Conservation (phyloP, 257 asterid species). For the Hygrophila difformis region DNA sequence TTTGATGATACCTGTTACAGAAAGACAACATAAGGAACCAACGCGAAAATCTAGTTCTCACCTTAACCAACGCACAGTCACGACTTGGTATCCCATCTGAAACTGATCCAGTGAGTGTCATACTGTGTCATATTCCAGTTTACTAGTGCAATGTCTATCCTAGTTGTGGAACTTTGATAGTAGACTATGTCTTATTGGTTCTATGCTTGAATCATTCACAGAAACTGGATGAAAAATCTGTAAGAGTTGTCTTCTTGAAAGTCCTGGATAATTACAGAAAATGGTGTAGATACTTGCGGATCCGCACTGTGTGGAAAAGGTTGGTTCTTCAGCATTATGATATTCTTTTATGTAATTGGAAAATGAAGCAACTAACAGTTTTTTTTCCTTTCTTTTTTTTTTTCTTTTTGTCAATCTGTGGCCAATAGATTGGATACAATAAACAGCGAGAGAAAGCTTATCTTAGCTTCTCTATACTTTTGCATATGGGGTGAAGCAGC, state of each 20-base stretch:
- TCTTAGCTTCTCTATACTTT: constrained; percentile 67
- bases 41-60: constrained; percentile 83
- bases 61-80: constrained; percentile 86
- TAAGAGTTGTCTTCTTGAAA: constrained; percentile 82
- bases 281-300: constrained; percentile 91
- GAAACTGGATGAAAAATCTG: constrained; percentile 89
- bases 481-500: constrained; percentile 99
- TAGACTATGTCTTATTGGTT: constrained; percentile 9
- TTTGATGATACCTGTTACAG: no score
- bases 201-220: constrained; percentile 23
- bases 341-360: not conserved
- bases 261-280: constrained; percentile 93
- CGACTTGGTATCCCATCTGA: constrained; percentile 64
- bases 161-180: constrained; percentile 10
- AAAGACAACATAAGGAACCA: constrained; percentile 90
- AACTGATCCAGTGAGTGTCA: constrained; percentile 69
- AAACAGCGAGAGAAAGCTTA: constrained; percentile 81
- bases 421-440: constrained; percentile 79
- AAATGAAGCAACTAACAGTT: constrained; percentile 18
- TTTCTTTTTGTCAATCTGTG: constrained; percentile 12
- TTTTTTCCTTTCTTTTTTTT: no score
- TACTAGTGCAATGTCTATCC: constrained; percentile 10
- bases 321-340: constrained; percentile 24
- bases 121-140: constrained; percentile 19
- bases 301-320: constrained; percentile 87